Percentiles rank a stretch among this genome's conserved stretches.
phyloP scores from a whole-genome alignment of 2,329 filamentous ascomycete species.

The Ophiocordyceps camponoti-saundersi region DNA sequence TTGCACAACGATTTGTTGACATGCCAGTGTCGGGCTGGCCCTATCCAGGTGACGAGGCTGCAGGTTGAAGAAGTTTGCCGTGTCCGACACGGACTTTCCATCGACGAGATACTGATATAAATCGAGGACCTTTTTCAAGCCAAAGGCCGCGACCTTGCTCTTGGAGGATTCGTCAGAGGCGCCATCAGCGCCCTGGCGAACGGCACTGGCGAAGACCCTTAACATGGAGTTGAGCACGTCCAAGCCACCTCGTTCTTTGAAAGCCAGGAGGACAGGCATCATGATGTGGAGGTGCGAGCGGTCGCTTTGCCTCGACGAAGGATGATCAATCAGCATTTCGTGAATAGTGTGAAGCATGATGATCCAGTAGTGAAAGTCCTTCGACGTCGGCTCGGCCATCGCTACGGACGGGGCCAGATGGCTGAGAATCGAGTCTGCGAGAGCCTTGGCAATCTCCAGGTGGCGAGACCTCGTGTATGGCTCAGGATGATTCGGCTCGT shows the following conservation, averaged over 20 bases:
- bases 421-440: conserved; percentile 53
- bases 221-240: conserved; percentile 57
- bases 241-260: conserved; percentile 69
- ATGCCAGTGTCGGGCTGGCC: conserved; percentile 21
- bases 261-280: conserved; percentile 68
- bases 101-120: conserved; percentile 64
- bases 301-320: conserved; percentile 29
- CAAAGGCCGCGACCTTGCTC: conserved; percentile 32
- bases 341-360: conserved; percentile 63
- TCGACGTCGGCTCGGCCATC: conserved; percentile 29
- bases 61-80: conserved; percentile 38
- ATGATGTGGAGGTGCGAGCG: conserved; percentile 36
- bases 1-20: conserved; percentile 71
- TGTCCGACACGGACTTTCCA: conserved; percentile 66
- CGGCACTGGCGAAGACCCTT: conserved; percentile 35
- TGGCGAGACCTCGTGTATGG: conserved; percentile 35
- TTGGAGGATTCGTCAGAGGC: conserved; percentile 27
- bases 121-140: conserved; percentile 68
- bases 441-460: conserved; percentile 39
- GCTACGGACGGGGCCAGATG: conserved; percentile 39
- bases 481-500: conserved; percentile 38
- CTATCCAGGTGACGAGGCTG: conserved; percentile 21
- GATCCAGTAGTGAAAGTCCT: conserved; percentile 67
- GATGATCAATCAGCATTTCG: conserved; percentile 59
- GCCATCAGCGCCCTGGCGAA: conserved; percentile 18